Evolutionary conservation across 257 asterid genomes (phyloP).

Genomic region (Fraxinus quadrangulata): DNA sequence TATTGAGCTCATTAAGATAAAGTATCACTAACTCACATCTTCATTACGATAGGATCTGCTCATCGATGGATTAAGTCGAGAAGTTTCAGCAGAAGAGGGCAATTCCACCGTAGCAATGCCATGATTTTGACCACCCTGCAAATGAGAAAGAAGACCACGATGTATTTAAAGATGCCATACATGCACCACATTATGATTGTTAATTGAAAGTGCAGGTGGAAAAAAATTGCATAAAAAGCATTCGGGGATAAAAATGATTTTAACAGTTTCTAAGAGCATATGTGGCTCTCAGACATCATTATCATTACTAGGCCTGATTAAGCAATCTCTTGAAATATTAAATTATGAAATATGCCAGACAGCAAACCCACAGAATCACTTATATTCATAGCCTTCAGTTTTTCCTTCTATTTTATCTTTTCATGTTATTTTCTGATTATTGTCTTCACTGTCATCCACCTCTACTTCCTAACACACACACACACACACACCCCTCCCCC

Average conservation of each 20-base stretch:
- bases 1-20: constrained; percentile 15
- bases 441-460: neutral
- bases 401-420: neutral
- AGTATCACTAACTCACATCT: constrained; percentile 49
- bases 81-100: constrained; percentile 44
- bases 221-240: neutral
- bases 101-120: constrained; percentile 41
- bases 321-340: too few species aligned
- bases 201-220: neutral
- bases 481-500: neutral
- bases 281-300: neutral
- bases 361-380: neutral
- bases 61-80: constrained; percentile 39
- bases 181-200: neutral
- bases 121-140: constrained; percentile 61
- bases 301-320: neutral
- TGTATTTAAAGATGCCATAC: neutral
- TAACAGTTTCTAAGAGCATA: neutral
- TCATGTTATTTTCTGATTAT: neutral
- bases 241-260: neutral
- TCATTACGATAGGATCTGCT: constrained; percentile 42
- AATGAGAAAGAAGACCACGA: constrained; percentile 25
- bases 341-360: too few species aligned
- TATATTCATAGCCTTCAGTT: neutral
- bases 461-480: neutral